Evolutionary conservation across 352 stramenopile genomes (phyloP).

Genomic region (Hyaloperonospora brassicae): DNA sequence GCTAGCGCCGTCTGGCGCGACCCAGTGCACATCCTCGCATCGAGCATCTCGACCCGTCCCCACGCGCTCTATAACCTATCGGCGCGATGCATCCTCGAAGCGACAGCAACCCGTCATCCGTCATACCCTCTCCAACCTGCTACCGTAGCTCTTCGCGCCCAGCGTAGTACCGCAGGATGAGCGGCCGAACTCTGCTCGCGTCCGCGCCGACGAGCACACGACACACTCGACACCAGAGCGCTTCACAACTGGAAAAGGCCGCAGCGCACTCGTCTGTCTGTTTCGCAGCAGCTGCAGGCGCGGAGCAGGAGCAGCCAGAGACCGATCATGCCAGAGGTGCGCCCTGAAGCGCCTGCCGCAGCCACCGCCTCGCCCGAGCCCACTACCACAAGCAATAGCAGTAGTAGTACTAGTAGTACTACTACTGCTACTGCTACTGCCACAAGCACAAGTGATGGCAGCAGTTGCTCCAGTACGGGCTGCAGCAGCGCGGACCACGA

Average conservation of each 20-base stretch:
- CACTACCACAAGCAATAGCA: constrained; percentile 12
- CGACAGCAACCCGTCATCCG: not conserved
- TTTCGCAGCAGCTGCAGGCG: constrained; percentile 12
- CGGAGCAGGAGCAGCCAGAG: too few species aligned
- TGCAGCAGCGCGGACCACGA: constrained; percentile 13
- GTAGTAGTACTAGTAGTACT: too few species aligned
- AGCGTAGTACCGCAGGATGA: constrained; percentile 10
- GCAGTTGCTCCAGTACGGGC: constrained; percentile 7
- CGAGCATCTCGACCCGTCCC: constrained; percentile 2
- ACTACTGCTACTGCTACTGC: not conserved
- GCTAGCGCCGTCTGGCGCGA: too few species aligned
- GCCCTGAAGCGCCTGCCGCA: constrained; percentile 1
- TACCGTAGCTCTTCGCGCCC: constrained; percentile 12
- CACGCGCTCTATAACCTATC: not conserved
- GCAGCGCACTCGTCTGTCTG: constrained; percentile 6
- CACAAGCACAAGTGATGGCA: constrained; percentile 16
- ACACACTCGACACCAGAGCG: constrained; percentile 5
- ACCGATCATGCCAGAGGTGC: constrained; percentile 12
- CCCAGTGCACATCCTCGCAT: constrained; percentile 1
- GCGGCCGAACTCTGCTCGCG: constrained; percentile 10
- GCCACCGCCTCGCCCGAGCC: constrained; percentile 12
- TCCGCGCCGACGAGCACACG: constrained; percentile 19
- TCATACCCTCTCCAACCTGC: constrained; percentile 14
- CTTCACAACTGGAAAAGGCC: constrained; percentile 20
- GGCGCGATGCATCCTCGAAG: too few species aligned